Percentiles rank a stretch among this genome's conserved stretches.
Conservation (phyloP, 75 land plant genomes). For the Picea glauca region DNA sequence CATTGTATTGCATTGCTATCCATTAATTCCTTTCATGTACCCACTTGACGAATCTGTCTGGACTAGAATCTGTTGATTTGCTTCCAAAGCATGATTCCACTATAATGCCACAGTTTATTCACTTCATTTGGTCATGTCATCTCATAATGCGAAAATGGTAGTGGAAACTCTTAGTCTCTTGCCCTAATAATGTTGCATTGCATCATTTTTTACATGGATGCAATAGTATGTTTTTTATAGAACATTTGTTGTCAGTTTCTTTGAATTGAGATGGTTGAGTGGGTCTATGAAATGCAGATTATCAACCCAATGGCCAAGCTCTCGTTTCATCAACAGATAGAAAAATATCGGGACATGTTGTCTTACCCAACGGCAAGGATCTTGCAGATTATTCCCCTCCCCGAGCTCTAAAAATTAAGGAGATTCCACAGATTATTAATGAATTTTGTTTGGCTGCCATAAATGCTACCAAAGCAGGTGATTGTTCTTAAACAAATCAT, state of each 20-base stretch:
- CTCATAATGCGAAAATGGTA: too few species aligned
- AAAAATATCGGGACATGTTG: not conserved
- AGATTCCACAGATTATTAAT: conserved; percentile 44
- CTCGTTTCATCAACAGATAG: conserved; percentile 48
- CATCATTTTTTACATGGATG: not conserved
- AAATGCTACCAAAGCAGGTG: conserved; percentile 78
- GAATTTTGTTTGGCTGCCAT: conserved; percentile 77
- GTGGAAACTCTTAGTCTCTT: too few species aligned
- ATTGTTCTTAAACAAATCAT: not conserved
- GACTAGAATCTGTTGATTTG: too few species aligned
- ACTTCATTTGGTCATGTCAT: not conserved
- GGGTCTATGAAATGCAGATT: conserved; percentile 23
- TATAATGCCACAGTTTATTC: not conserved
- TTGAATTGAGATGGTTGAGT: too few species aligned
- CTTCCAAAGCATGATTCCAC: too few species aligned
- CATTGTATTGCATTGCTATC: too few species aligned
- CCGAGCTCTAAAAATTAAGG: conserved; percentile 30
- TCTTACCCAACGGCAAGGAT: conserved; percentile 9
- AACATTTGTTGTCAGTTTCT: not conserved
- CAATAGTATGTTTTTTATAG: not conserved
- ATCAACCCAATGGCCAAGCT: conserved; percentile 52
- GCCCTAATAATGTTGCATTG: not conserved
- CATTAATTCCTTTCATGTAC: too few species aligned
- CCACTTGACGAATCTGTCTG: too few species aligned
- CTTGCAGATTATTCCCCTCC: conserved; percentile 28